Base-by-base conservation (phyloP, 495 filamentous ascomycete species). In the Hypomontagnella monticulosa region DNA sequence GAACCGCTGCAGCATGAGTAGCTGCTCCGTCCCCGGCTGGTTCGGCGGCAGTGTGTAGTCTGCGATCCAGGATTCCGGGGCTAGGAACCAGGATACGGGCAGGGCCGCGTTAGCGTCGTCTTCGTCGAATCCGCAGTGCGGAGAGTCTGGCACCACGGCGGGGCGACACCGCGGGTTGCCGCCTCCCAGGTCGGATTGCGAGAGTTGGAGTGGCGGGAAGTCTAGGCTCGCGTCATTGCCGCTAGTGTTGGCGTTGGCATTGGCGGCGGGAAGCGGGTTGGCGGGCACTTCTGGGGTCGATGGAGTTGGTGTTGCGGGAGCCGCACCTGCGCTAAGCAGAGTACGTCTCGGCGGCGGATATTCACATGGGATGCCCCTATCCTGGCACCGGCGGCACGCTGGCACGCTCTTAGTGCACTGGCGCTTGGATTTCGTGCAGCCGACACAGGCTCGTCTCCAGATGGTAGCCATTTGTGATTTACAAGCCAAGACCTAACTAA, bases 351-450 rank as follows among this genome's bases (percentile, higher is more conserved):
- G 43, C 3, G 69, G 61, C 3, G 55, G 69, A 56, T 73, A 73
- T 15, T 49, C 38, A 51, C 71, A 73, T 11, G 33, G 47, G 4
- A 71, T 16, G 1, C 51, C 51, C 18, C 56, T 69, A 14, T 57
- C 52, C 12, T 41, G 20, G 23, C 71, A 73, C 14, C 71, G 58
- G 12, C 66, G 69, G 23, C 69, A 73, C 8, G 52, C 41, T 2
- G 71, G 71, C 7, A 67, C 18, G 15, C 58, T 40, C 44, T 73
- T 73, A 11, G 59, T 71, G 55, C 71, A 73, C 43, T 73, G 64
- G 36, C 69, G 57, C 52, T 73, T 73, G n/a, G 68, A 51, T 59
- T 51, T 71, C 30, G 71, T 65, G 44, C 71, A 73, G 32, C 47
- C 47, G 0, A 64, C 47, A 20, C 71, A 73, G 18, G 71, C 71